Percentiles rank a stretch among this genome's conserved stretches.
Conservation (phyloP, 2,329 filamentous ascomycete species). For the Phyllachora maydis region DNA sequence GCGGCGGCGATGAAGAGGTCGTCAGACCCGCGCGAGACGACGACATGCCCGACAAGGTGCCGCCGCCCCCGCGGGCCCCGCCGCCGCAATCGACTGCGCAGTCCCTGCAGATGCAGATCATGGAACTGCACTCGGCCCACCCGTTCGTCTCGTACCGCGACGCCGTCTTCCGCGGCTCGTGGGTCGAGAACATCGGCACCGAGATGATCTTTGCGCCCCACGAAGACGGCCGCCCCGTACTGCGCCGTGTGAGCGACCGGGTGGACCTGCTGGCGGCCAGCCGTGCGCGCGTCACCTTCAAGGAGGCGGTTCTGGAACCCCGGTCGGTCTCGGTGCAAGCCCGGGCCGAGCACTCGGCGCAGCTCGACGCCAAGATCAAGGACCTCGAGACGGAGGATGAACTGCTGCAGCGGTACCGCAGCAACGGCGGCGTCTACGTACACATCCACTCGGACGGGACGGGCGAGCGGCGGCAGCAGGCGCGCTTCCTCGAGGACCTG, state of each 20-base stretch:
- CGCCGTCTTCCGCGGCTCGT: constrained; percentile 58
- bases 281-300: constrained; percentile 47
- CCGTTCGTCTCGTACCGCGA: constrained; percentile 67
- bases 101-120: constrained; percentile 41
- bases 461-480: constrained; percentile 24
- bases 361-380: constrained; percentile 1
- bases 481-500: constrained; percentile 42
- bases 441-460: constrained; percentile 22
- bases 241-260: constrained; percentile 30
- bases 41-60: constrained; percentile 8
- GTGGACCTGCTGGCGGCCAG: constrained; percentile 57
- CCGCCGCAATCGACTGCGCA: background rate
- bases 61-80: background rate
- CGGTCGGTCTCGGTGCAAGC: constrained; percentile 25
- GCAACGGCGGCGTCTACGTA: constrained; percentile 17
- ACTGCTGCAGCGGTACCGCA: constrained; percentile 2
- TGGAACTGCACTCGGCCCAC: constrained; percentile 58
- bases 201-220: constrained; percentile 51
- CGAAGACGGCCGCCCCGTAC: constrained; percentile 19
- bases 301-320: constrained; percentile 39
- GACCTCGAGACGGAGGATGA: constrained; percentile 1
- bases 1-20: no score
- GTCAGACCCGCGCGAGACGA: constrained; percentile 14
- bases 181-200: constrained; percentile 69
- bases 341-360: no score